Percentiles rank a stretch among this genome's conserved stretches.
Conservation (phyloP, 2,329 filamentous ascomycete genomes). For the Thielaviopsis populi region DNA sequence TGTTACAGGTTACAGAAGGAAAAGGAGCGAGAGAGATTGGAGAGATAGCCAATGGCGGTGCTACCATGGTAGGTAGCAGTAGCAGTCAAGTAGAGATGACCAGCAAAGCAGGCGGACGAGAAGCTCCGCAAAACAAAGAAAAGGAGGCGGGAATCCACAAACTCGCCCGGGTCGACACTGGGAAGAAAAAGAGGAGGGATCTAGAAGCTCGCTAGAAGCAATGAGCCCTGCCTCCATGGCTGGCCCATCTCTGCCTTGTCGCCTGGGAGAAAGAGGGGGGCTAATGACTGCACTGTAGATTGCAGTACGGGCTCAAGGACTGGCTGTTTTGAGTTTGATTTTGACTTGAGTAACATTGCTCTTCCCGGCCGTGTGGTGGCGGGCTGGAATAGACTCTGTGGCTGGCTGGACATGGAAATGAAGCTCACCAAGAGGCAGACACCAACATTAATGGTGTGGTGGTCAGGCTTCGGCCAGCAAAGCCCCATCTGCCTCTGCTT, state of each 20-base stretch:
- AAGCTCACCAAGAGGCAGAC: background rate
- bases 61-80: background rate
- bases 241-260: background rate
- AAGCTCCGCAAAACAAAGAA: background rate
- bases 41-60: background rate
- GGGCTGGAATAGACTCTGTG: background rate
- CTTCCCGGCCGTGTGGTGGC: background rate
- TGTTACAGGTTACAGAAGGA: background rate
- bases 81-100: background rate
- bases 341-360: background rate
- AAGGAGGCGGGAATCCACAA: background rate
- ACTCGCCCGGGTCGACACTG: background rate
- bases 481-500: background rate
- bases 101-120: background rate
- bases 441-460: background rate
- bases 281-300: background rate
- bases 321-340: no score
- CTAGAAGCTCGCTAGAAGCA: constrained; percentile 4
- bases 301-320: background rate
- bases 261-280: background rate
- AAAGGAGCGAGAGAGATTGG: background rate
- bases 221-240: background rate
- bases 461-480: background rate
- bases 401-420: background rate
- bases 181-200: background rate